Conservation (phyloP, 257 asterid genomes). For the Solanum pinnatisectum region DNA sequence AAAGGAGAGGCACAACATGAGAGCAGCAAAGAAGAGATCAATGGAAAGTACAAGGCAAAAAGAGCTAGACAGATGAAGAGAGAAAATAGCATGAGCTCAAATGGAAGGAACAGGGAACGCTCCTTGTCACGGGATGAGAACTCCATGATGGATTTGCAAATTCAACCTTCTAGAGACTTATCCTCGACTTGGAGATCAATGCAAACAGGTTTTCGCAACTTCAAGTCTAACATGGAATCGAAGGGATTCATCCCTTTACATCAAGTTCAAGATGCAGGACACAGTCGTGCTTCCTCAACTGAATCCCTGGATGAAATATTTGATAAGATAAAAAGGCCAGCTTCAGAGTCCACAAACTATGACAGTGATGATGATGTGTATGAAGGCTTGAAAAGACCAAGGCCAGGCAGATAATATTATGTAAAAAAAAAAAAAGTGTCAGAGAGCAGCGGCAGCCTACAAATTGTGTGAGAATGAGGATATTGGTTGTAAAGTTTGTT, state of each 20-base stretch:
- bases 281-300: conserved; percentile 20
- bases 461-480: not conserved
- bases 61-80: conserved; percentile 17
- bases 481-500: not conserved
- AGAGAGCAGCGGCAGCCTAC: not conserved
- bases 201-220: conserved; percentile 40
- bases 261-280: conserved; percentile 27
- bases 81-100: conserved; percentile 10
- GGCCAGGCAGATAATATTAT: conserved; percentile 11
- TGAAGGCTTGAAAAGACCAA: conserved; percentile 14
- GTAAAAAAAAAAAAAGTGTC: not conserved
- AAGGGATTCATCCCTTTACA: conserved; percentile 40
- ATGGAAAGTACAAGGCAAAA: conserved; percentile 15
- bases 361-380: conserved; percentile 13
- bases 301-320: conserved; percentile 64
- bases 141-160: not conserved
- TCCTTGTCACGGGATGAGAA: conserved; percentile 5
- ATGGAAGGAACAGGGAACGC: conserved; percentile 3
- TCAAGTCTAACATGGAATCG: conserved; percentile 47
- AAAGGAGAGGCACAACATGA: conserved; percentile 4
- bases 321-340: conserved; percentile 39
- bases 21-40: conserved; percentile 8
- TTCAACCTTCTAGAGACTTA: conserved; percentile 24
- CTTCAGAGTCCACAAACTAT: conserved; percentile 9
- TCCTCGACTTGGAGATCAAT: conserved; percentile 55